phyloP scores from a whole-genome alignment of 306 rosid species.

The Canavalia gladiata region DNA sequence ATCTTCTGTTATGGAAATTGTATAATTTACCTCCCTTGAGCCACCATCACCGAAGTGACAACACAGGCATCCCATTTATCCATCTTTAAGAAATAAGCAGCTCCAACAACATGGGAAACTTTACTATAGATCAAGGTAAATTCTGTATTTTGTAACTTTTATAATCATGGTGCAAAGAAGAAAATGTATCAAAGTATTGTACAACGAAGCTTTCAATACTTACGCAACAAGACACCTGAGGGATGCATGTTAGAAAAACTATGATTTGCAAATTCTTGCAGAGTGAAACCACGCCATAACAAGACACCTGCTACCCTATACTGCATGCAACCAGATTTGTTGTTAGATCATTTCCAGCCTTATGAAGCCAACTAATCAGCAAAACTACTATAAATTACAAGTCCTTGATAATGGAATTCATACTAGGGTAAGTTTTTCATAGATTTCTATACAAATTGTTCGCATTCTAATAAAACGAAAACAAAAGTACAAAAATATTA shows the following conservation, averaged over 20 bases:
- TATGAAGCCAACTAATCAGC: slow-evolving; percentile 17
- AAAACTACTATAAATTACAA: not conserved
- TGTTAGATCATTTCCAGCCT: slow-evolving; percentile 30
- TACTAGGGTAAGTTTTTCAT: not conserved
- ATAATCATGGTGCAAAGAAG: slow-evolving; percentile 8
- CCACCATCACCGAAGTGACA: slow-evolving; percentile 95
- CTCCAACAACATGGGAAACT: slow-evolving; percentile 95
- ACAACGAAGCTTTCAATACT: slow-evolving; percentile 43
- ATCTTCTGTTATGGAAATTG: slow-evolving; percentile 17
- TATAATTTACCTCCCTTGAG: slow-evolving; percentile 84
- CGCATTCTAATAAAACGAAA: not conserved
- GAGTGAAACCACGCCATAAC: slow-evolving; percentile 92
- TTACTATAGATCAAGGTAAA: slow-evolving; percentile 57
- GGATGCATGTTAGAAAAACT: slow-evolving; percentile 85
- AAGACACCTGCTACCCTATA: slow-evolving; percentile 88
- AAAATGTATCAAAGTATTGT: not conserved
- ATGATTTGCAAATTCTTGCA: slow-evolving; percentile 91
- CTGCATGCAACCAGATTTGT: slow-evolving; percentile 57
- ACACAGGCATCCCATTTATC: slow-evolving; percentile 84
- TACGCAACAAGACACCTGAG: slow-evolving; percentile 88
- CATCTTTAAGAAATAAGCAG: slow-evolving; percentile 95
- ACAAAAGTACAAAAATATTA: slow-evolving; percentile 24
- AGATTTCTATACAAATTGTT: slow-evolving; percentile 16
- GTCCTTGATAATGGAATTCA: slow-evolving; percentile 20
- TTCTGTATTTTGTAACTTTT: slow-evolving; percentile 17